phyloP scores from a whole-genome alignment of 1,284 basidiomycete genomes.

The Boletus sp. region DNA sequence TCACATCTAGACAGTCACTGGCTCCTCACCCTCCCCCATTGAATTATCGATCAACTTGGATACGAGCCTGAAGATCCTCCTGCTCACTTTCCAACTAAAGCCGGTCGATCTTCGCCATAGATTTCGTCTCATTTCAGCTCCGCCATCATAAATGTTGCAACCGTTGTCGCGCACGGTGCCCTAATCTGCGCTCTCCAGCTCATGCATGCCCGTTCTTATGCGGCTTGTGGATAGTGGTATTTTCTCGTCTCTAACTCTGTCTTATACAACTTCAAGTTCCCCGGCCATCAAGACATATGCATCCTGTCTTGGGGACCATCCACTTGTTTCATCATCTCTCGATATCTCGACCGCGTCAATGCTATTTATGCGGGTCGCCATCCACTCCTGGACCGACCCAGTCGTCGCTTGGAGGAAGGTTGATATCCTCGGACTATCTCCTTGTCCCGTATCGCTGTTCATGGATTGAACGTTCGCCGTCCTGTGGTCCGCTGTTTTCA shows the following conservation, averaged over 20 bases:
- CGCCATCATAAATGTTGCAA: constrained; percentile 31
- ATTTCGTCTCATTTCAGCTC: constrained; percentile 21
- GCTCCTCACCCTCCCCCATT: constrained; percentile 36
- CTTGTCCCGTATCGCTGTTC: constrained; percentile 32
- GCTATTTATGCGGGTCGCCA: constrained; percentile 33
- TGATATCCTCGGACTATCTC: constrained; percentile 35
- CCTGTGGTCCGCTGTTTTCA: constrained; percentile 26
- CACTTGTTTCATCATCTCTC: constrained; percentile 32
- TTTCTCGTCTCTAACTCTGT: constrained; percentile 28
- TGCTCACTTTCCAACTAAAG: constrained; percentile 10
- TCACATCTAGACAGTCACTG: constrained; percentile 35
- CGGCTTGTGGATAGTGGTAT: constrained; percentile 37
- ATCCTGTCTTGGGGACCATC: constrained; percentile 49
- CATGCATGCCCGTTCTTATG: constrained; percentile 32
- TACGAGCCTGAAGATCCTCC: constrained; percentile 40
- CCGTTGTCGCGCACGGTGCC: constrained; percentile 22
- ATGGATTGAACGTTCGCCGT: constrained; percentile 37
- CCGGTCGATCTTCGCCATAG: constrained; percentile 26
- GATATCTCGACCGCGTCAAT: constrained; percentile 34
- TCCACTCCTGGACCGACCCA: constrained; percentile 19
- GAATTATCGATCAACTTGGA: constrained; percentile 49
- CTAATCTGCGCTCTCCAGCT: constrained; percentile 37
- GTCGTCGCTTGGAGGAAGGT: constrained; percentile 23
- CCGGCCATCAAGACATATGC: constrained; percentile 55
- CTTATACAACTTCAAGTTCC: constrained; percentile 32